A percentile compares a stretch with the other conserved stretches of the same genome.
phyloP scores from a whole-genome alignment of 495 filamentous ascomycete species.

The Sordaria brevicollis region DNA sequence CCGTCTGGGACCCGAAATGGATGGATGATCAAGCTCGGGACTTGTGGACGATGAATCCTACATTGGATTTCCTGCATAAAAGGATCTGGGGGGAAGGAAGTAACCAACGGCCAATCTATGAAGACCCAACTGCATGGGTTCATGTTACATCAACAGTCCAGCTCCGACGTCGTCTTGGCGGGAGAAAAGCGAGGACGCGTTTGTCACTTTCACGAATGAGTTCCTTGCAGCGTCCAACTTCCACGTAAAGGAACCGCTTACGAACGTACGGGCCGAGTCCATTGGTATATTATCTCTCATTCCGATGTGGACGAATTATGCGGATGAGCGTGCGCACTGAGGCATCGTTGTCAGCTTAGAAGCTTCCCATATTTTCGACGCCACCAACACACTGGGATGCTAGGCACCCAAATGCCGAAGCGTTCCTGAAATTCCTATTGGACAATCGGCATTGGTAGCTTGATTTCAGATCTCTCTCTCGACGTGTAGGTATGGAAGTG shows the following conservation, averaged over 20 bases:
- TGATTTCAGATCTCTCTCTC: not conserved
- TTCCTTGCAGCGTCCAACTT: not conserved
- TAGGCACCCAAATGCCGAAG: not conserved
- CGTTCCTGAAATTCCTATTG: not conserved
- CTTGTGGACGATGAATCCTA: not conserved
- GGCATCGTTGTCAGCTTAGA: not conserved
- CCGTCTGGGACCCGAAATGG: not conserved
- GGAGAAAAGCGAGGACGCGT: not conserved
- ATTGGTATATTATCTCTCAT: not conserved
- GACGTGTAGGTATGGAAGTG: not conserved
- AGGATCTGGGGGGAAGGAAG: not conserved
- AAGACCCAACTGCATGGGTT: not conserved
- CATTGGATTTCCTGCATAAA: not conserved
- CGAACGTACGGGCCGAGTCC: not conserved
- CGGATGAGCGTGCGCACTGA: not conserved
- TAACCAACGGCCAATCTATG: not conserved
- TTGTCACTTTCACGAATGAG: not conserved
- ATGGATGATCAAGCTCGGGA: not conserved
- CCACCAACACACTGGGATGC: not conserved
- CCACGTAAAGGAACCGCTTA: not conserved
- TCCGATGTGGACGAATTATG: not conserved
- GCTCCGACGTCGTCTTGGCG: not conserved
- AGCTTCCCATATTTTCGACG: not conserved
- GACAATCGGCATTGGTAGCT: not conserved
- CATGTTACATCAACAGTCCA: not conserved